Evolutionary conservation across 768 basidiomycete genomes (phyloP).

Genomic region (Lyophyllum shimeji): DNA sequence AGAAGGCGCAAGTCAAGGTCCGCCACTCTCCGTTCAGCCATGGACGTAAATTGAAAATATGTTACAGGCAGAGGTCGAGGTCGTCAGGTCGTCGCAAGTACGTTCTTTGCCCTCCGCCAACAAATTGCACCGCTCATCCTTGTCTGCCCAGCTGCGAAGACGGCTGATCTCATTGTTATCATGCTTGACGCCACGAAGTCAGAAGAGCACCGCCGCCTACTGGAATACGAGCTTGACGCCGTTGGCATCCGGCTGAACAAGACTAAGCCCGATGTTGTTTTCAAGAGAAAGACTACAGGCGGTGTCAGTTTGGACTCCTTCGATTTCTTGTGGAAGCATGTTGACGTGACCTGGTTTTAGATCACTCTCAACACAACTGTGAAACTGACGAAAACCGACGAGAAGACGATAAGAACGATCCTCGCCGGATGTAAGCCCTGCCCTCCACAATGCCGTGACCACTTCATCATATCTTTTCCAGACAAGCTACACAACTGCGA

Average conservation of each 20-base stretch:
- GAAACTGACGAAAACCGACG: constrained; percentile 92
- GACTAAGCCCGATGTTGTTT: constrained; percentile 87
- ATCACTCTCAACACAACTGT: constrained; percentile 93
- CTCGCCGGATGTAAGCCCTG: constrained; percentile 73
- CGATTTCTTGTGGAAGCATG: neutral
- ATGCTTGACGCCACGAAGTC: constrained; percentile 95
- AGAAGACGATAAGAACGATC: constrained; percentile 91
- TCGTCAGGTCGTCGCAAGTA: constrained; percentile 92
- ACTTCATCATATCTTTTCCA: constrained; percentile 23
- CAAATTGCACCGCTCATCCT: neutral
- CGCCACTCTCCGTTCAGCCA: neutral
- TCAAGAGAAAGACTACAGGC: constrained; percentile 91
- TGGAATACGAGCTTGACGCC: constrained; percentile 94
- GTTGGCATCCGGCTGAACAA: constrained; percentile 96
- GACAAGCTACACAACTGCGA: constrained; percentile 94
- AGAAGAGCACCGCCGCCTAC: constrained; percentile 82
- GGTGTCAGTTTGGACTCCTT: constrained; percentile 56
- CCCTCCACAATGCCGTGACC: neutral
- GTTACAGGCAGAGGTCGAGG: constrained; percentile 78
- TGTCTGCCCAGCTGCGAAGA: constrained; percentile 63
- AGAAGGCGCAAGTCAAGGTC: constrained; percentile 84
- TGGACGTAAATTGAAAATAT: neutral
- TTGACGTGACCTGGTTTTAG: constrained; percentile 31
- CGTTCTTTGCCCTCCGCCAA: constrained; percentile 19
- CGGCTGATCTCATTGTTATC: constrained; percentile 89